phyloP scores from a whole-genome alignment of 805 yeast genomes.

The Yarrowia osloensis region DNA sequence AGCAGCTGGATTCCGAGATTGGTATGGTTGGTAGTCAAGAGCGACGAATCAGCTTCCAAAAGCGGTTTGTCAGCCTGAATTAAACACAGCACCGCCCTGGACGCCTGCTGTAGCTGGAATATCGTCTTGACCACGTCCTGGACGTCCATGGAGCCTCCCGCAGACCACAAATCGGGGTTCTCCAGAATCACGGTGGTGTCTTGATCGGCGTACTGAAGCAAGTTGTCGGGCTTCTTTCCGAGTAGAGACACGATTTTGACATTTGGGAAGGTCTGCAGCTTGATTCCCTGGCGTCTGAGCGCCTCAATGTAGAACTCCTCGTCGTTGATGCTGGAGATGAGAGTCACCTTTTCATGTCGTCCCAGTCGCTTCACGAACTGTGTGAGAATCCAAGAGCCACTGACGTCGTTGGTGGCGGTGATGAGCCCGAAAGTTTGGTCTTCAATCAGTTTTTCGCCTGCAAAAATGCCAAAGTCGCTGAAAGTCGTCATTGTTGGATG shows the following conservation, averaged over 20 bases:
- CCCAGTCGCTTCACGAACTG: conserved; percentile 11
- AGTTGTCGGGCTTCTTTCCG: not conserved
- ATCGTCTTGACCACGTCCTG: not conserved
- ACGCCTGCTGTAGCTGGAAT: not conserved
- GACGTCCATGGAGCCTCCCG: not conserved
- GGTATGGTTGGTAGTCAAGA: not conserved
- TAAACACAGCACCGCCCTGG: not conserved
- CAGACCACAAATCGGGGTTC: conserved; percentile 14
- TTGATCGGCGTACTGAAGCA: conserved; percentile 3
- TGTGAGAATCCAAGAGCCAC: conserved; percentile 8
- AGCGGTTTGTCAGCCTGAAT: conserved; percentile 9
- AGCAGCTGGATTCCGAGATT: conserved; percentile 12
- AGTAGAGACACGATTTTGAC: not conserved
- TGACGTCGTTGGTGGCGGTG: conserved; percentile 5
- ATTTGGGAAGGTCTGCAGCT: not conserved
- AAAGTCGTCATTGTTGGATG: not conserved
- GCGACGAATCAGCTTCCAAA: not conserved
- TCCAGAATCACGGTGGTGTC: conserved; percentile 3
- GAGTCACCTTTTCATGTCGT: not conserved
- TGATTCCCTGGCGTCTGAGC: conserved; percentile 8
- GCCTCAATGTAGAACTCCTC: conserved; percentile 6
- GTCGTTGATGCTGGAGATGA: conserved; percentile 5
- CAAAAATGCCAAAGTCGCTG: conserved; percentile 4
- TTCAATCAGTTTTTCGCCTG: conserved; percentile 5
- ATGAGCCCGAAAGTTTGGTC: not conserved